Evolutionary conservation across 768 basidiomycete species (phyloP).

Genomic region (Mycena floridula): DNA sequence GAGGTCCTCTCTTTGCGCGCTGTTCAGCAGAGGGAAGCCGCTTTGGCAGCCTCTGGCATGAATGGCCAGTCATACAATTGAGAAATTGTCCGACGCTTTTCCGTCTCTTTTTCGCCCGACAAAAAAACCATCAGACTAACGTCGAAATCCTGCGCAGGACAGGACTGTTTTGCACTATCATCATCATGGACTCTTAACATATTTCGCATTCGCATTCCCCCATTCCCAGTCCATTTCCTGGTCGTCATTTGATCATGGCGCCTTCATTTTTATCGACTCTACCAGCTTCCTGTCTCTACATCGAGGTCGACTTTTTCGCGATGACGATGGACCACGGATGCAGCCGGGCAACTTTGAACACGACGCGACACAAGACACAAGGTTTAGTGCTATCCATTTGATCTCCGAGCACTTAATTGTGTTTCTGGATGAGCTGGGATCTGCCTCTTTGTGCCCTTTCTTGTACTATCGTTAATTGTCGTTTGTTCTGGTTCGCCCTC

Average conservation of each 20-base stretch:
- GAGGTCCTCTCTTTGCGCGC: slow-evolving; percentile 87
- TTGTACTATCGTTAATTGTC: slow-evolving; percentile 40
- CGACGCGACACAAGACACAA: slow-evolving; percentile 71
- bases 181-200: slow-evolving; percentile 39
- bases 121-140: slow-evolving; percentile 22
- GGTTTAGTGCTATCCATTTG: slow-evolving; percentile 13
- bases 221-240: slow-evolving; percentile 19
- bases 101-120: slow-evolving; percentile 6
- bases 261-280: not conserved
- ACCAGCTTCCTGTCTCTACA: not conserved
- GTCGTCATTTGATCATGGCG: slow-evolving; percentile 26
- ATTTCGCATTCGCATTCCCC: slow-evolving; percentile 35
- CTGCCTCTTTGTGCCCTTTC: slow-evolving; percentile 43
- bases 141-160: slow-evolving; percentile 50
- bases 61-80: slow-evolving; percentile 18
- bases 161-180: slow-evolving; percentile 51
- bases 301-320: slow-evolving; percentile 7
- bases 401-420: not conserved
- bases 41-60: slow-evolving; percentile 39
- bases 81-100: not conserved
- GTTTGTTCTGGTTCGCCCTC: slow-evolving; percentile 31
- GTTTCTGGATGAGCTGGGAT: slow-evolving; percentile 42
- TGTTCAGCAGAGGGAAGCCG: slow-evolving; percentile 66
- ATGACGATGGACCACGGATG: slow-evolving; percentile 49
- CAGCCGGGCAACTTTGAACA: slow-evolving; percentile 48